Evolutionary conservation across 78 protist genomes (phyloP).

Genomic region (Chrysochromulina parva): DNA sequence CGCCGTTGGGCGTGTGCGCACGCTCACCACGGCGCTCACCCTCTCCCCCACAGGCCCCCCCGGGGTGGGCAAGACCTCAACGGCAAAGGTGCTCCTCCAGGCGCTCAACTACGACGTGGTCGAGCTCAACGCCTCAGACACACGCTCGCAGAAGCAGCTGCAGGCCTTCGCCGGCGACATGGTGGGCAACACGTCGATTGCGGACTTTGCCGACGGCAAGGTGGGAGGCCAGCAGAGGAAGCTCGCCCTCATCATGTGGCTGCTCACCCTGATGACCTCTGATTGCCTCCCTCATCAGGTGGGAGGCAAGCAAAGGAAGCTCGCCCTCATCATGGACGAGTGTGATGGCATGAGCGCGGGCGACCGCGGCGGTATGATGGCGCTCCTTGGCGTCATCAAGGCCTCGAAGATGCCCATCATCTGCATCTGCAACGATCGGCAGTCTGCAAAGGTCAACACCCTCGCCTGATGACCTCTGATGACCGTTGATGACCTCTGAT

Average conservation of each 20-base stretch:
- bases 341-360: conserved; percentile 96
- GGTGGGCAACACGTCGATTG: neutral
- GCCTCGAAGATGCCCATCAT: conserved; percentile 84
- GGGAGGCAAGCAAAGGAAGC: neutral
- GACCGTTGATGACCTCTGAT: too few species aligned
- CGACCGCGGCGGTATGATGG: conserved; percentile 93
- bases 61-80: conserved; percentile 93
- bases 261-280: neutral
- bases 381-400: conserved; percentile 66
- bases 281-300: too few species aligned
- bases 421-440: conserved; percentile 94
- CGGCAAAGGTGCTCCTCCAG: conserved; percentile 67
- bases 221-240: neutral
- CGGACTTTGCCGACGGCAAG: neutral
- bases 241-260: conserved; percentile 69
- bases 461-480: too few species aligned
- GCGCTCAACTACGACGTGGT: conserved; percentile 73
- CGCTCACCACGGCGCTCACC: too few species aligned
- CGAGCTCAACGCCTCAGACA: conserved; percentile 95
- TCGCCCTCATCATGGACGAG: conserved; percentile 91
- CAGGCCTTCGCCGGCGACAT: neutral
- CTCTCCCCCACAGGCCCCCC: neutral
- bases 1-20: too few species aligned
- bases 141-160: conserved; percentile 76
- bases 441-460: conserved; percentile 55